phyloP scores from a whole-genome alignment of 441 rosid genomes.

The Omphalea diandra region DNA sequence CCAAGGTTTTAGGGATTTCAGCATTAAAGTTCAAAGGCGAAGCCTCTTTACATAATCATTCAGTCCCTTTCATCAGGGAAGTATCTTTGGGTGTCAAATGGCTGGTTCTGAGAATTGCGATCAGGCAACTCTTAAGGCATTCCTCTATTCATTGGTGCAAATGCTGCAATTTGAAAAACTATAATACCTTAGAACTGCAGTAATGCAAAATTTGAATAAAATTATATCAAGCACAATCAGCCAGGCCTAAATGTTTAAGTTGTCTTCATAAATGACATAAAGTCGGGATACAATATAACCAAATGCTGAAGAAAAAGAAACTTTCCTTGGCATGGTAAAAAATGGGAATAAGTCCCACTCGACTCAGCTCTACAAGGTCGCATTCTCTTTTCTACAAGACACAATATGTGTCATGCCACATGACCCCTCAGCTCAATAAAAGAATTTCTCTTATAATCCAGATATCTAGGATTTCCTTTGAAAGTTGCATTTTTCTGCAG shows the following conservation, averaged over 20 bases:
- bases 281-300: background rate
- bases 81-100: conserved; percentile 64
- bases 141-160: conserved; percentile 81
- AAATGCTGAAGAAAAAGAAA: background rate
- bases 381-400: too few species aligned
- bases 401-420: too few species aligned
- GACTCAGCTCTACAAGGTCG: too few species aligned
- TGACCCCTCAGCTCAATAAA: too few species aligned
- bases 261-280: background rate
- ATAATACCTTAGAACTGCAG: conserved; percentile 9
- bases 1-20: background rate
- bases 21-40: background rate
- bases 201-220: background rate
- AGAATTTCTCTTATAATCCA: too few species aligned
- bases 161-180: conserved; percentile 55
- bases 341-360: too few species aligned
- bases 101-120: conserved; percentile 41
- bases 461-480: too few species aligned
- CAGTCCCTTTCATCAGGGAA: conserved; percentile 31
- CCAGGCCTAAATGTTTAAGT: background rate
- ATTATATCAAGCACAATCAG: background rate
- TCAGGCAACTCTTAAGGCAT: conserved; percentile 30
- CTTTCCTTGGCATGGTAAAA: background rate
- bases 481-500: too few species aligned
- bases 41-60: background rate